Evolutionary conservation across 768 basidiomycete genomes (phyloP), one percentile per base, ranked within the genome.

Genomic region (Pulveroboletus sp.): DNA sequence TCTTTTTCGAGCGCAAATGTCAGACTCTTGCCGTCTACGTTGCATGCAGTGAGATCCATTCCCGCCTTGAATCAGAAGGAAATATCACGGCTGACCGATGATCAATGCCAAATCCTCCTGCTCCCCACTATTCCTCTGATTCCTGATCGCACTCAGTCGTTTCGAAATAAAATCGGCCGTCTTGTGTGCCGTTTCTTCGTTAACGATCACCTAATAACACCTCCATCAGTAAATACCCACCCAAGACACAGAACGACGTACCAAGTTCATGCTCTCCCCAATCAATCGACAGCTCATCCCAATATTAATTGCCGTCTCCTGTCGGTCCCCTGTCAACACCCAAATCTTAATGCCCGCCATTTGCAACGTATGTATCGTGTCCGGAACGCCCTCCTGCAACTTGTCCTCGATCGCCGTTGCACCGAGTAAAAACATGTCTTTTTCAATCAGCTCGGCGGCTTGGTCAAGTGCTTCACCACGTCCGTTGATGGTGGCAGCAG

Each of bases 281-380:
- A 99, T 98, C 60, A 99, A 69, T 55, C 93, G 81, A 73, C 96
- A 98, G 2, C 93, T 95, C 79, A 98, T 85, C 46, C 96, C 96
- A 56, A 99, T 98, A 62, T 99, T 99, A 70, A 99, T 97, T 14
- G 96, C 96, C 1, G 96, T 99, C 70, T 99, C 96, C 72, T 99
- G 96, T 57, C 96, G 76, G 68, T 99, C 96, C 1, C 96, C 96
- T 2, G 96, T 99, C 44, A 99, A 72, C 8, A 99, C 94, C 96
- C 96, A 99, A 15, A 99, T 84, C 85, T 98, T 99, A 71, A 99
- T 96, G 3, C 96, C 96, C 33, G 96, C 96, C 80, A 90, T 91
- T 61, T 99, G 96, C 40, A 99, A 69, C 0, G 94, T 97, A 65
- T 98, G 94, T 43, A 98, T 99, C 6, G 96, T 85, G 61, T 99